Percentiles rank a stretch among this genome's conserved stretches.
phyloP scores from a whole-genome alignment of 345 rosid species.

The Linum trigynum region DNA sequence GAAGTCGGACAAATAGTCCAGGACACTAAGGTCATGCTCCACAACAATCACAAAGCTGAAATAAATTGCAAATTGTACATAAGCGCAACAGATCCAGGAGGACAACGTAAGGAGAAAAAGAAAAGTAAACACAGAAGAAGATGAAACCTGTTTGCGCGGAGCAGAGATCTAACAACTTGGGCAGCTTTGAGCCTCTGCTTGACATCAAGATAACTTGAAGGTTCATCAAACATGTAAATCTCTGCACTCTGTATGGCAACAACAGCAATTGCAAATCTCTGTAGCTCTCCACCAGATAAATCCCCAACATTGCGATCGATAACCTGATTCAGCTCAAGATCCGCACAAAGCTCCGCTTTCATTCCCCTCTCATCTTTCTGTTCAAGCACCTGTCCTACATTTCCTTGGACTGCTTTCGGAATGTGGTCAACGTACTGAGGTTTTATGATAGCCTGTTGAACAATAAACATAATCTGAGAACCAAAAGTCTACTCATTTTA shows the following conservation, averaged over 20 bases:
- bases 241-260: conserved; percentile 97
- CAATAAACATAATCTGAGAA: conserved; percentile 5
- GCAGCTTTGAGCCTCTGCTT: conserved; percentile 98
- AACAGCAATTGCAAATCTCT: conserved; percentile 95
- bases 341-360: conserved; percentile 68
- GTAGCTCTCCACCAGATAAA: conserved; percentile 97
- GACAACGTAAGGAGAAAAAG: background rate
- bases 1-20: conserved; percentile 94
- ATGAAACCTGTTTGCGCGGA: conserved; percentile 72
- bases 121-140: conserved; percentile 3
- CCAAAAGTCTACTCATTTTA: background rate
- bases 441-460: conserved; percentile 74
- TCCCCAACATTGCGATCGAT: conserved; percentile 85
- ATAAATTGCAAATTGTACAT: conserved; percentile 1
- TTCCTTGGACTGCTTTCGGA: conserved; percentile 89
- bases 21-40: conserved; percentile 97
- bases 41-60: conserved; percentile 95
- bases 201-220: conserved; percentile 98
- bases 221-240: conserved; percentile 98
- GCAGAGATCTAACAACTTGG: conserved; percentile 81
- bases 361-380: conserved; percentile 77
- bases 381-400: conserved; percentile 89
- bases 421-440: conserved; percentile 99
- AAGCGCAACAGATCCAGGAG: background rate
- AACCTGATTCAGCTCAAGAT: conserved; percentile 87